Conservation (phyloP, 495 filamentous ascomycete genomes). For the Haplographium delicatum region DNA sequence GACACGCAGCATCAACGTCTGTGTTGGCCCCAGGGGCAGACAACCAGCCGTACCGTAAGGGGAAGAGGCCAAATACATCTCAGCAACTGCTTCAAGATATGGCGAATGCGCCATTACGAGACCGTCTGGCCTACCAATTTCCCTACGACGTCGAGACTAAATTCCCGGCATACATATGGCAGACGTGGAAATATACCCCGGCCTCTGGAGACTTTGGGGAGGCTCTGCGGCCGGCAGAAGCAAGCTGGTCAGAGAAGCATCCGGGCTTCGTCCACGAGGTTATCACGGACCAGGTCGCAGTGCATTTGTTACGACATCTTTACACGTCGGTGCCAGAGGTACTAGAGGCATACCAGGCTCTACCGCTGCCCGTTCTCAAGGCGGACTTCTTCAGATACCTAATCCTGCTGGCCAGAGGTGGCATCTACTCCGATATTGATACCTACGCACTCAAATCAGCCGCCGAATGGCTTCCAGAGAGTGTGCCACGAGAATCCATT, state of each 20-base stretch:
- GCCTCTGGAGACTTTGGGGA: conserved; percentile 71
- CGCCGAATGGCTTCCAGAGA: conserved; percentile 77
- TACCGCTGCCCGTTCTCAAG: conserved; percentile 86
- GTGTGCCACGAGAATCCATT: conserved; percentile 67
- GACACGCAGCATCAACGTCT: conserved; percentile 4
- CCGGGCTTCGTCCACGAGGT: conserved; percentile 94
- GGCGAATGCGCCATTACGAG: conserved; percentile 61
- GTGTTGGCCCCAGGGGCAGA: conserved; percentile 8
- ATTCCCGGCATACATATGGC: conserved; percentile 98
- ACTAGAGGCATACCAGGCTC: conserved; percentile 80
- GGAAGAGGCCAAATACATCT: neutral
- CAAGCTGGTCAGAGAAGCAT: conserved; percentile 85
- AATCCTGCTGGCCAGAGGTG: conserved; percentile 87
- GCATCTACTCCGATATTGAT: conserved; percentile 96
- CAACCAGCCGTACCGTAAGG: neutral
- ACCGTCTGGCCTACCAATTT: conserved; percentile 88
- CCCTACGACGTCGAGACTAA: conserved; percentile 82
- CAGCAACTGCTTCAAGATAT: conserved; percentile 43
- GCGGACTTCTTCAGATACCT: conserved; percentile 98
- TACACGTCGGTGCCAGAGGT: conserved; percentile 87
- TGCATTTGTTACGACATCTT: conserved; percentile 74
- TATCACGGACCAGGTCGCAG: conserved; percentile 82
- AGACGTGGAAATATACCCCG: conserved; percentile 94
- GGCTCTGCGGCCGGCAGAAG: conserved; percentile 72
- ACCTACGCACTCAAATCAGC: conserved; percentile 79